Evolutionary conservation across 208 protist genomes (phyloP).

Genomic region (Leishmania martiniquensis): DNA sequence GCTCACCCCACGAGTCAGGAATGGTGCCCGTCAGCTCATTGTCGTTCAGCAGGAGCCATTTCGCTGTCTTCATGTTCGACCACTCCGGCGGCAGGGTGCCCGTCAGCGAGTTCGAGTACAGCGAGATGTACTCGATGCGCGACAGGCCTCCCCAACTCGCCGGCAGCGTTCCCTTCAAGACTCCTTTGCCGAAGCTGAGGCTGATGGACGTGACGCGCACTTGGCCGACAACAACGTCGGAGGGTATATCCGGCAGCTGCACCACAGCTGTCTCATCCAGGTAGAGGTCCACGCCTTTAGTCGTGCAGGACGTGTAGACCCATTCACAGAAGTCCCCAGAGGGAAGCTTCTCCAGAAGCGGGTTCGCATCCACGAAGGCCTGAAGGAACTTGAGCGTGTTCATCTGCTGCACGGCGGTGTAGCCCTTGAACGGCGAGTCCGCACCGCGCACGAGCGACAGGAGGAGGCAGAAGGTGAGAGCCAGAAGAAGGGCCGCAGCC

Average conservation of each 20-base stretch:
- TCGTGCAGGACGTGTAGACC: conserved; percentile 2
- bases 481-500: not conserved
- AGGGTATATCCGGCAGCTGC: conserved; percentile 18
- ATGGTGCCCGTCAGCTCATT: conserved; percentile 8
- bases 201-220: conserved; percentile 4
- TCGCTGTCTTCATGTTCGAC: conserved; percentile 10
- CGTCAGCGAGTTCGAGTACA: conserved; percentile 8
- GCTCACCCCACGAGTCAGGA: not conserved
- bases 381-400: conserved; percentile 17
- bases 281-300: conserved; percentile 4
- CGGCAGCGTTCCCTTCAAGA: conserved; percentile 9
- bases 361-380: conserved; percentile 3
- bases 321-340: conserved; percentile 23
- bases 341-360: not conserved
- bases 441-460: not conserved
- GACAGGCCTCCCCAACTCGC: conserved; percentile 9
- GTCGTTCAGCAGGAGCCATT: conserved; percentile 6
- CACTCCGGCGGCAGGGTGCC: conserved; percentile 22
- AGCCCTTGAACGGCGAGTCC: conserved; percentile 1
- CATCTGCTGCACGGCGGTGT: not conserved
- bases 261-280: conserved; percentile 4
- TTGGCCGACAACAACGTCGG: not conserved
- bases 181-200: conserved; percentile 2
- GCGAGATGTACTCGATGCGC: not conserved
- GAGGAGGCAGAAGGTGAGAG: not conserved